Evolutionary conservation across 108 stramenopile species (phyloP).

Genomic region (Cyclotella cryptica): DNA sequence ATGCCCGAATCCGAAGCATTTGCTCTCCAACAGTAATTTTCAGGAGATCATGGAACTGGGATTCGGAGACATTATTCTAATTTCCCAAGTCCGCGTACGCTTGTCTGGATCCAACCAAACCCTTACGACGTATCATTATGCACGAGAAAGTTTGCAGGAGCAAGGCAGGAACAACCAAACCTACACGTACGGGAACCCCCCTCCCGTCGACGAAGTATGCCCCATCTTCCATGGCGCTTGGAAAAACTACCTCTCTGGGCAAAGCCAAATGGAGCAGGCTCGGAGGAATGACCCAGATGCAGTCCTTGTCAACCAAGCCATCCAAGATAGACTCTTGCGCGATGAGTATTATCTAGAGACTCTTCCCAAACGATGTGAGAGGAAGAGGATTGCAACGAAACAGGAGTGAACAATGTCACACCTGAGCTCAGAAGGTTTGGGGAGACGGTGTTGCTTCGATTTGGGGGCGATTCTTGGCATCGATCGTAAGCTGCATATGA

Average conservation of each 20-base stretch:
- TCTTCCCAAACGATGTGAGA: too few species aligned
- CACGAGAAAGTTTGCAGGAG: background rate
- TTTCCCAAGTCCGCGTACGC: background rate
- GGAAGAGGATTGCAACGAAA: too few species aligned
- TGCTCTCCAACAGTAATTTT: background rate
- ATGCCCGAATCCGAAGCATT: constrained; percentile 1
- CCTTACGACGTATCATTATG: background rate
- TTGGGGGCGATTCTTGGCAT: too few species aligned
- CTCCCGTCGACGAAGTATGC: background rate
- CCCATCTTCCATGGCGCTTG: background rate
- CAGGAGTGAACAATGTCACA: too few species aligned
- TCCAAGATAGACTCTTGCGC: too few species aligned
- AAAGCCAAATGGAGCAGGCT: background rate
- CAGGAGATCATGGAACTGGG: background rate
- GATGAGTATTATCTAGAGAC: too few species aligned
- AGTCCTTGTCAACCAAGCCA: background rate
- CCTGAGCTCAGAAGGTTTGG: too few species aligned
- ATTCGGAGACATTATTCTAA: background rate
- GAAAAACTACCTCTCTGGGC: background rate
- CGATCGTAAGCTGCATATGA: too few species aligned
- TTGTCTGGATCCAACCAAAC: background rate
- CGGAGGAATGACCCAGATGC: background rate
- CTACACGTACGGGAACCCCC: background rate
- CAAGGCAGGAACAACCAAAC: constrained; percentile 1
- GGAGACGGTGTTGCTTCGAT: too few species aligned